Base-by-base conservation (phyloP, 2,329 filamentous ascomycete genomes). In the Pseudocercospora fijiensis region DNA sequence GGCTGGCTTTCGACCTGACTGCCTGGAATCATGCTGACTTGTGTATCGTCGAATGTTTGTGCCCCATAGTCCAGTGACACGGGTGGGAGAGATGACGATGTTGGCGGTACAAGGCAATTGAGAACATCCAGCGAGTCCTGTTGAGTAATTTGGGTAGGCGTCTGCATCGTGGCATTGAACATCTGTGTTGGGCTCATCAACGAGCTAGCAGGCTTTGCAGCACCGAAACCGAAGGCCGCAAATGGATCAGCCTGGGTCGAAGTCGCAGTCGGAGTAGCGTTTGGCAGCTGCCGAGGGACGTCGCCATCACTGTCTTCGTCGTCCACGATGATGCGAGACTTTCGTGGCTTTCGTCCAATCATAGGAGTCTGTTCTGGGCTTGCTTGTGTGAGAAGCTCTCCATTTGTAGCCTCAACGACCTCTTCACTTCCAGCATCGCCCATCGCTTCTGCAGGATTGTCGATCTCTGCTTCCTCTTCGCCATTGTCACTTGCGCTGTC, bases 101-200 rank as follows among this genome's bases (percentile, higher is more conserved):
- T 70, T 24, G 75, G 70, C 43, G 75, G 72, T 16, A 75, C 74
- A 8, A 76, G 66, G 2, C 70, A 64, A 9, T 70, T 71, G n/a
- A 77, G 65, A 30, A 76, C 53, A 49, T 73, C 75, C 47, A 77
- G 65, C 7, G 83, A 84, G 65, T 84, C 82, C 66, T 78, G 71
- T 57, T 73, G 73, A 7, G 69, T 72, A 1, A 67, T 63, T 60
- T 76, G 74, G n/a, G 74, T 72, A 8, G 73, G 74, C 2, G 72
- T 74, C 51, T 74, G 73, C 74, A 76, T 76, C 2, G 74, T 76
- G 4, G 74, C 74, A 33, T 74, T 70, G 69, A 76, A 76, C 11
- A 74, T 74, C 60, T 76, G 74, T 2, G 74, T 75, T 18, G 73
- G 73, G 60, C 72, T 75, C 69, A 76, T 71, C 52, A 75, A 62